These are phyloP conservation scores for Verticillium tricorpus DNA, from an alignment of 2,329 filamentous ascomycete genomes.

Conservation along the genomic window DNA sequence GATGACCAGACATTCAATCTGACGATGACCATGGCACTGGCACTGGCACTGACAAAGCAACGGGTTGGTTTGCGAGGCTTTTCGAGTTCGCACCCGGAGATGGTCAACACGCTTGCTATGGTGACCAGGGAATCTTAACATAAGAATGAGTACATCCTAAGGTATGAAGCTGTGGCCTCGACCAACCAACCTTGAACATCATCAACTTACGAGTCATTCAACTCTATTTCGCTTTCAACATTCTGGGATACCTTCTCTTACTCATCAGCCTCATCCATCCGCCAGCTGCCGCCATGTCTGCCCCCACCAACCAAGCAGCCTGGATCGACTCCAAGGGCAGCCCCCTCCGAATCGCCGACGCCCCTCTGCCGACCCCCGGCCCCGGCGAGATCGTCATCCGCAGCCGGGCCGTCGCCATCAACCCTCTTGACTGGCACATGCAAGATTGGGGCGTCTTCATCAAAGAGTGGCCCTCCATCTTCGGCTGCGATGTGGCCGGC, in stretches of 20 bases:
- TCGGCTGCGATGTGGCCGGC: conserved; percentile 26
- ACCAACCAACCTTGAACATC: no score
- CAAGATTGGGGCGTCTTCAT: conserved; percentile 15
- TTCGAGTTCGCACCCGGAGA: no score
- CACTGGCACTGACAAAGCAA: no score
- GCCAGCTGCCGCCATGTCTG: background rate
- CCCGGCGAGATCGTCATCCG: conserved; percentile 20
- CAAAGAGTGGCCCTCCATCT: conserved; percentile 21
- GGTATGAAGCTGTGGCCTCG: no score
- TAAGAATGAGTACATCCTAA: no score
- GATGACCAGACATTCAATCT: no score
- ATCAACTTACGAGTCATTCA: background rate
- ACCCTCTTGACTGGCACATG: conserved; percentile 21
- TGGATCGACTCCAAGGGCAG: conserved; percentile 10
- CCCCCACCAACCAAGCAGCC: conserved; percentile 9
- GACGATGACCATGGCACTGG: no score
- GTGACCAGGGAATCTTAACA: no score
- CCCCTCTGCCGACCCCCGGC: conserved; percentile 10
- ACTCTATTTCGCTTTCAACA: background rate
- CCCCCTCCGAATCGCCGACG: conserved; percentile 6
- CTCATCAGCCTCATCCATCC: background rate
- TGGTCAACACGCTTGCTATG: no score
- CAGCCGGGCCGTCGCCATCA: conserved; percentile 25
- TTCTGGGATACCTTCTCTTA: background rate
- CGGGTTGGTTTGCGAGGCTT: no score